Evolutionary conservation across 768 basidiomycete genomes (phyloP), one percentile per base, ranked within the genome.

Genomic region (Podaxis mareebaensis): DNA sequence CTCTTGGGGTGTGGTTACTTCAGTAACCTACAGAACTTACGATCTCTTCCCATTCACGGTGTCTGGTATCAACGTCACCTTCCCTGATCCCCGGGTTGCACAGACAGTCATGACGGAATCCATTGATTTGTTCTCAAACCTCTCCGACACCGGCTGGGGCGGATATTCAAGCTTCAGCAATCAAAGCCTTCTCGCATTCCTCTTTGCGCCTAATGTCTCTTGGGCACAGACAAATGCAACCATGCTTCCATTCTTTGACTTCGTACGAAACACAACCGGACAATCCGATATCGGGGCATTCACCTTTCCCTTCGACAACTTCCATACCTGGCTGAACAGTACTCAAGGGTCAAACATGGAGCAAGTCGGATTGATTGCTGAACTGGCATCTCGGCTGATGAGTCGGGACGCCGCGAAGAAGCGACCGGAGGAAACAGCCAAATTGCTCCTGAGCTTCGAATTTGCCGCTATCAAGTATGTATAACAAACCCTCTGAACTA

Each of bases 1-100:
- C 12, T 84, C 80, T 0, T 85, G 73, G 51, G 83, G 81, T 10
- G 73, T 85, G n/a, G 72, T 84, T 53, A 78, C 78, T 2, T 79
- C 79, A 1, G 78, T 77, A 4, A 82, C 83, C 0, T 84, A 84
- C 65, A 68, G 69, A 53, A 82, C 80, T 0, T 76, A 83, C 57
- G 76, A 79, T 2, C 28, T 64, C 11, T 65, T 74, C 13, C 79
- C 82, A 3, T 51, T 79, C 61, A 71, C 71, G 26, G 54, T 66
- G 8, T 71, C 69, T n/a, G 40, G 44, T 20, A 30, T 79, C 58
- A 51, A 62, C 1, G 74, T 70, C 7, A 77, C 76, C 64, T 71
- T 75, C 51, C 69, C 78, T 0, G 73, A 76, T 7, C 65, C 72
- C 2, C 68, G 70, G 4, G 61, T 65, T 0, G 68, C 76, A 0